Conservation (phyloP, 1,284 basidiomycete genomes). For the Naganishia albida region DNA sequence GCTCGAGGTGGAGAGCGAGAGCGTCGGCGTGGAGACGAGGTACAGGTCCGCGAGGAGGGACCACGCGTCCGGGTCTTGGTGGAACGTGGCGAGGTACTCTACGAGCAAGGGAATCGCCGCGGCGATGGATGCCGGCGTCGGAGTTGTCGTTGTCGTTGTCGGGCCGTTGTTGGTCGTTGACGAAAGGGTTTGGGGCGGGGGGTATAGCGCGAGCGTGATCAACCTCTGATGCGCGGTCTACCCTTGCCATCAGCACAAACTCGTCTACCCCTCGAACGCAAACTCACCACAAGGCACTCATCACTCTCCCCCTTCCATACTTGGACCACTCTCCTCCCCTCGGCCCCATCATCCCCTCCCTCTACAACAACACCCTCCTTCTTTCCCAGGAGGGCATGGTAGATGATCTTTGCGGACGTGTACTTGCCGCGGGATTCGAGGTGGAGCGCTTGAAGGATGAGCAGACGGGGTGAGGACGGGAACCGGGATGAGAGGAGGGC, state of each 20-base stretch:
- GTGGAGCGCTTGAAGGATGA: conserved; percentile 78
- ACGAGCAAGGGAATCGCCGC: conserved; percentile 74
- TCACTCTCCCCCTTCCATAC: conserved; percentile 29
- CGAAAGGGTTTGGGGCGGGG: conserved; percentile 43
- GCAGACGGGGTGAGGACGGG: conserved; percentile 76
- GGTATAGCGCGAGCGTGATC: conserved; percentile 62
- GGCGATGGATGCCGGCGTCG: conserved; percentile 51
- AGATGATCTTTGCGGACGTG: conserved; percentile 56
- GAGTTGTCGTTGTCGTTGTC: conserved; percentile 48
- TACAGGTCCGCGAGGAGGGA: conserved; percentile 89
- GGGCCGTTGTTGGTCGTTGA: neutral
- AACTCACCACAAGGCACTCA: conserved; percentile 28
- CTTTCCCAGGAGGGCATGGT: conserved; percentile 59
- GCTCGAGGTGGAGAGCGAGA: neutral
- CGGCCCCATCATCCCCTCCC: conserved; percentile 19
- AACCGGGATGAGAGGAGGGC: conserved; percentile 70
- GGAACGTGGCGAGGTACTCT: conserved; percentile 85
- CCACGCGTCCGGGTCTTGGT: conserved; percentile 90
- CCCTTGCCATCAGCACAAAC: conserved; percentile 2
- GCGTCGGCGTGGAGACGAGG: conserved; percentile 27
- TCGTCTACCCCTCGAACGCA: neutral
- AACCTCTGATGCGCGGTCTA: conserved; percentile 82
- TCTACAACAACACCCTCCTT: conserved; percentile 7
- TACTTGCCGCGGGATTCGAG: conserved; percentile 65
- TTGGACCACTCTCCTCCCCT: conserved; percentile 9